These are phyloP conservation scores for Blumeriella jaapii DNA, from an alignment of 2,329 filamentous ascomycete genomes.

Conservation along the genomic window DNA sequence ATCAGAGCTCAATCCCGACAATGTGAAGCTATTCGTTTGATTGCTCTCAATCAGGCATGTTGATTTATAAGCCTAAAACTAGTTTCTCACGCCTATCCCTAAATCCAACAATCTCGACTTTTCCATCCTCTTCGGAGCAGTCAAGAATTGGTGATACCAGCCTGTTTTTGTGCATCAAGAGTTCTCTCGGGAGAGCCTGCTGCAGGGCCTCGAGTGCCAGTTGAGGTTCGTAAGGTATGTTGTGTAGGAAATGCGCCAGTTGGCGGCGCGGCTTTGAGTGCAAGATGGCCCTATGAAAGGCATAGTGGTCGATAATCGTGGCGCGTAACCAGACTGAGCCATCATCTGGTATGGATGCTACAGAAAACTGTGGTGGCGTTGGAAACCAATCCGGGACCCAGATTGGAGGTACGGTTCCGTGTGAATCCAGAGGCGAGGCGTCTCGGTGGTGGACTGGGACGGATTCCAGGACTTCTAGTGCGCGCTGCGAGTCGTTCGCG, in stretches of 20 bases:
- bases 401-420: too few relatives aligned
- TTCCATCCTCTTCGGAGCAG: too few relatives aligned
- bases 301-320: not conserved
- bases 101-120: too few relatives aligned
- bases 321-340: not conserved
- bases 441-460: constrained; percentile 1
- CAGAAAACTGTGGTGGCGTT: not conserved
- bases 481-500: constrained; percentile 9
- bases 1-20: too few relatives aligned
- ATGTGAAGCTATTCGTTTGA: too few relatives aligned
- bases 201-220: not conserved
- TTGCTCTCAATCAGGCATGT: too few relatives aligned
- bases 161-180: not conserved
- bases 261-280: not conserved
- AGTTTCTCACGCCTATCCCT: too few relatives aligned
- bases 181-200: not conserved
- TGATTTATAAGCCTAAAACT: too few relatives aligned
- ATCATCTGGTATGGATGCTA: not conserved
- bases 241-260: not conserved
- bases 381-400: too few relatives aligned
- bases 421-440: too few relatives aligned
- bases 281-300: not conserved
- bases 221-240: not conserved
- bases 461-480: constrained; percentile 9
- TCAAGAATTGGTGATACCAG: too few relatives aligned